Conservation (phyloP, 441 rosid species). For the Biscutella laevigata region DNA sequence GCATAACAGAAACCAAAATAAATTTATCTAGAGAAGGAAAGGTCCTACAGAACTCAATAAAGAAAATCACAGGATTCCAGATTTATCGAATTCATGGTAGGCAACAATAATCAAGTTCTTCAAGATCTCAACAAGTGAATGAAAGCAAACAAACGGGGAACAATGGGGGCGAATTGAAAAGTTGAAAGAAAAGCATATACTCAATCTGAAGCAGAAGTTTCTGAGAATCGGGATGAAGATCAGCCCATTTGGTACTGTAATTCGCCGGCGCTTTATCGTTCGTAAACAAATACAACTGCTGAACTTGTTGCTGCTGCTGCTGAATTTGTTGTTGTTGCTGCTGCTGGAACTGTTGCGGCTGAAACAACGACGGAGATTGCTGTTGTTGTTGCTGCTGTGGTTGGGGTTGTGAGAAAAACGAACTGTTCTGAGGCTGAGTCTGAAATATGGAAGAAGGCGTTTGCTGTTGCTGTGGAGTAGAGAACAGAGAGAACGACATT, state of each 20-base stretch:
- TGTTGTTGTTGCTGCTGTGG: conserved; percentile 36
- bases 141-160: not conserved
- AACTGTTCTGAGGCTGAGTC: conserved; percentile 29
- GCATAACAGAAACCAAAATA: not conserved
- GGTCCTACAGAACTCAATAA: too few species aligned
- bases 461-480: conserved; percentile 68
- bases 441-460: conserved; percentile 45
- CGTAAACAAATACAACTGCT: conserved; percentile 70
- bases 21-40: too few species aligned
- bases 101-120: not conserved
- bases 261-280: conserved; percentile 77
- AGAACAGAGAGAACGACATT: conserved; percentile 56
- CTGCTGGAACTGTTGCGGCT: conserved; percentile 33
- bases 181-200: conserved; percentile 32
- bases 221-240: conserved; percentile 96
- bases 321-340: conserved; percentile 34
- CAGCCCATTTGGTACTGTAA: conserved; percentile 89
- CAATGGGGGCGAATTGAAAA: not conserved
- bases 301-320: conserved; percentile 39
- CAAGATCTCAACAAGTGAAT: not conserved
- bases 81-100: not conserved
- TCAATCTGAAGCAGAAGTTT: conserved; percentile 78
- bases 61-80: not conserved
- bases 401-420: conserved; percentile 39
- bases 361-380: conserved; percentile 24